A percentile compares a stretch with the other conserved stretches of the same genome.
phyloP scores from a whole-genome alignment of 2,329 filamentous ascomycete genomes.

The Xylaria sp. region DNA sequence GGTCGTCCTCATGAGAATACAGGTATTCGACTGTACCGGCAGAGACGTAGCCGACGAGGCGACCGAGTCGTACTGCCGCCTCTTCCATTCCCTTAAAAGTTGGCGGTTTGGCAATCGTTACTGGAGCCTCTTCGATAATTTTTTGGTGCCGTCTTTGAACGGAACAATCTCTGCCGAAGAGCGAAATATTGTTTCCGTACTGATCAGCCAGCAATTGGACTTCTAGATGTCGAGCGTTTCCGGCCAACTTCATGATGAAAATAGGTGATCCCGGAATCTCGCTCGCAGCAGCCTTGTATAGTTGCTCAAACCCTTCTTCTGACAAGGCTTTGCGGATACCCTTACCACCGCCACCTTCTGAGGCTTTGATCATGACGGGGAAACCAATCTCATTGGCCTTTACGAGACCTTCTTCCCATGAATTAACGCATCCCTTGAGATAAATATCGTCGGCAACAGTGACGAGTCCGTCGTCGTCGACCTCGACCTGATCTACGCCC shows the following conservation, averaged over 20 bases:
- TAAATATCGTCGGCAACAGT: conserved; percentile 90
- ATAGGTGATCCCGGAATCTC: conserved; percentile 99
- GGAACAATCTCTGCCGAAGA: conserved; percentile 98
- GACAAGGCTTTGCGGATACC: conserved; percentile 94
- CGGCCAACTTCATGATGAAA: conserved; percentile 99
- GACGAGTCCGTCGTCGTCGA: conserved; percentile 87
- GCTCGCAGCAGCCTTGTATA: conserved; percentile 96
- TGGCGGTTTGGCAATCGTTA: conserved; percentile 88
- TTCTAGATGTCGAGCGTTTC: conserved; percentile 95
- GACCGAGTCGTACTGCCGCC: conserved; percentile 91
- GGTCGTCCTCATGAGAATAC: conserved; percentile 96
- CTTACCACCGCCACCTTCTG: conserved; percentile 98
- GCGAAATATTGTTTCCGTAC: conserved; percentile 99
- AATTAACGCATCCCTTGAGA: conserved; percentile 88
- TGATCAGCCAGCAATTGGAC: conserved; percentile 97
- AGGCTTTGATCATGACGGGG: conserved; percentile 99
- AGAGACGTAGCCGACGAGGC: conserved; percentile 96
- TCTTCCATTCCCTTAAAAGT: conserved; percentile 98
- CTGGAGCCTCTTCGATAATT: conserved; percentile 98
- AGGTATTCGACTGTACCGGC: conserved; percentile 99
- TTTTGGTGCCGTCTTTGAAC: conserved; percentile 99
- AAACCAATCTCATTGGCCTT: conserved; percentile 94
- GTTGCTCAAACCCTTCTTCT: conserved; percentile 83
- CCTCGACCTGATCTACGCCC: conserved; percentile 81
- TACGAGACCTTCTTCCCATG: conserved; percentile 87